phyloP scores from a whole-genome alignment of 208 protist genomes.

The Acanthamoeba lenticulata region DNA sequence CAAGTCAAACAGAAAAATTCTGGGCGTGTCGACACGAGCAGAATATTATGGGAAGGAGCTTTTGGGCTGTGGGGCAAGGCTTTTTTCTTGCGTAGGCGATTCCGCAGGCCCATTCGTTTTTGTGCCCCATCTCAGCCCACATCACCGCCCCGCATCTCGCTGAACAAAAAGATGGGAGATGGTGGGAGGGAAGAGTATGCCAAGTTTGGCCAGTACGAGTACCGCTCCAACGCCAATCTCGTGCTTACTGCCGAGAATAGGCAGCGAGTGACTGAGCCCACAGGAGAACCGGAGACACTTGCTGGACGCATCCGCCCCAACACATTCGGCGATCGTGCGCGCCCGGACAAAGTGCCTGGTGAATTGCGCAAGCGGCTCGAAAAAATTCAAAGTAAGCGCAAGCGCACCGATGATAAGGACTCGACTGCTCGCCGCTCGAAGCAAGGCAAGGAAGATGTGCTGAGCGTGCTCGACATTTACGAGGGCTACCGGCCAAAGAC shows the following conservation, averaged over 20 bases:
- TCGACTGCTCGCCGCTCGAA: neutral
- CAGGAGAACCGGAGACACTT: conserved; percentile 79
- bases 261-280: conserved; percentile 73
- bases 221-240: conserved; percentile 78
- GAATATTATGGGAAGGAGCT: neutral
- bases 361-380: conserved; percentile 48
- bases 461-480: conserved; percentile 62
- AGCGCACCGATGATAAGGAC: neutral
- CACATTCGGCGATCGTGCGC: conserved; percentile 54
- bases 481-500: conserved; percentile 86
- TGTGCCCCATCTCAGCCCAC: neutral
- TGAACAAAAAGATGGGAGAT: neutral
- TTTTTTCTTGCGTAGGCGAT: neutral
- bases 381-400: conserved; percentile 49
- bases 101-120: neutral
- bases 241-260: conserved; percentile 76
- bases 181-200: conserved; percentile 25
- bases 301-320: conserved; percentile 33
- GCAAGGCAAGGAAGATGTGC: neutral
- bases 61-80: too few species aligned
- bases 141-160: conserved; percentile 44
- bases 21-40: too few species aligned
- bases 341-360: conserved; percentile 7
- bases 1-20: neutral
- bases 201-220: conserved; percentile 36